Conservation (phyloP, 2,329 filamentous ascomycete species). For the Dactylonectria macrodidyma region DNA sequence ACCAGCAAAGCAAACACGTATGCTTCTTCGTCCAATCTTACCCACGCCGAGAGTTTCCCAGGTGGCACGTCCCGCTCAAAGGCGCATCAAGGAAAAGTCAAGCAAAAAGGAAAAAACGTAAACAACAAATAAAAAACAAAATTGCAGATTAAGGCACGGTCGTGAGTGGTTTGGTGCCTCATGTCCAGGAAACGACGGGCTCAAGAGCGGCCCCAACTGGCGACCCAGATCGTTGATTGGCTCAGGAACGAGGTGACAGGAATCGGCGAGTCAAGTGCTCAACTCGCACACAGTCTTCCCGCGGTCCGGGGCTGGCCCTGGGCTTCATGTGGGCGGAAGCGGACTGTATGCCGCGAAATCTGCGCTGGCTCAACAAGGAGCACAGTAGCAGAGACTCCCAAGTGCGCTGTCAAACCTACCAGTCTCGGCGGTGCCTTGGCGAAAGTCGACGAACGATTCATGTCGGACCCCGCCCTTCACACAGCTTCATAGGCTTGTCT, state of each 20-base stretch:
- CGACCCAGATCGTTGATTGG: slow-evolving; percentile 15
- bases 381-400: not conserved
- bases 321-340: not conserved
- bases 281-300: slow-evolving; percentile 6
- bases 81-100: slow-evolving; percentile 9
- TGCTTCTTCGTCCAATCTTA: slow-evolving; percentile 19
- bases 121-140: slow-evolving; percentile 4
- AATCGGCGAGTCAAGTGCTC: slow-evolving; percentile 25
- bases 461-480: not conserved
- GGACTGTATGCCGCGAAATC: not conserved
- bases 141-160: not conserved
- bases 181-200: slow-evolving; percentile 4
- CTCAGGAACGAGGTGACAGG: slow-evolving; percentile 20
- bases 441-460: slow-evolving; percentile 20
- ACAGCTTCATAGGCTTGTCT: not conserved
- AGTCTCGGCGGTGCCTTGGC: not conserved
- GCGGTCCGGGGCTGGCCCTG: not conserved
- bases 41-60: slow-evolving; percentile 12
- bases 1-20: not conserved
- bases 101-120: slow-evolving; percentile 6
- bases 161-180: not conserved
- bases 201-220: not conserved
- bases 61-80: slow-evolving; percentile 15
- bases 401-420: slow-evolving; percentile 11
- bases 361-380: slow-evolving; percentile 5